phyloP scores from a whole-genome alignment of 2,329 filamentous ascomycete species.

The Cercospora citrullina region DNA sequence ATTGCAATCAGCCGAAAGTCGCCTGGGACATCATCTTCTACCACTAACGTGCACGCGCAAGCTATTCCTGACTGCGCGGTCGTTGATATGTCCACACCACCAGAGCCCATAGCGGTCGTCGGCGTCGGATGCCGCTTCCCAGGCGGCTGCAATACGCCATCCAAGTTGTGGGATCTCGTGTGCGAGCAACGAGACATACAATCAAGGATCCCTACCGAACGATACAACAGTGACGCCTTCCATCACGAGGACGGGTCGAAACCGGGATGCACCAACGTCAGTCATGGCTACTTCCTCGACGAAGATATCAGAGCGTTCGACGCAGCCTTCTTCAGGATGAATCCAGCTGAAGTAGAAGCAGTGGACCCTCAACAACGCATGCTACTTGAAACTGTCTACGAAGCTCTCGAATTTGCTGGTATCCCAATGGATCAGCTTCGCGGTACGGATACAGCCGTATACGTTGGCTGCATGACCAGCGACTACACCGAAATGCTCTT shows the following conservation, averaged over 20 bases:
- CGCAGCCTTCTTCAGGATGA: too few species aligned
- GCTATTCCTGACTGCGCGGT: background rate
- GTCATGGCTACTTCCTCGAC: slow-evolving; percentile 34
- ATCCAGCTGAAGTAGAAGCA: too few species aligned
- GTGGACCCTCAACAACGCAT: too few species aligned
- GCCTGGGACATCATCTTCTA: background rate
- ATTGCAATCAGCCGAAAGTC: background rate
- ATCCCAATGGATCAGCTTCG: too few species aligned
- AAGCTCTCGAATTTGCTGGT: too few species aligned
- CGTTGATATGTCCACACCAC: slow-evolving; percentile 2
- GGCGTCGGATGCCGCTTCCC: slow-evolving; percentile 45
- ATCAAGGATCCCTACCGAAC: slow-evolving; percentile 17
- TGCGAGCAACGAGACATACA: slow-evolving; percentile 10
- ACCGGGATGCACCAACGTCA: slow-evolving; percentile 22
- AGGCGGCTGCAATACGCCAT: slow-evolving; percentile 15
- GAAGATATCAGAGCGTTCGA: slow-evolving; percentile 26
- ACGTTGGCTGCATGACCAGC: slow-evolving; percentile 23
- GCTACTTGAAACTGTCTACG: too few species aligned
- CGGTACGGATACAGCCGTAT: slow-evolving; percentile 19
- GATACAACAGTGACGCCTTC: slow-evolving; percentile 27
- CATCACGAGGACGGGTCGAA: slow-evolving; percentile 15
- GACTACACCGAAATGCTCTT: slow-evolving; percentile 6
- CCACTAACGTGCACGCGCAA: background rate
- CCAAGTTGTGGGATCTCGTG: slow-evolving; percentile 22
- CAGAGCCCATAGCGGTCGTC: slow-evolving; percentile 47